Evolutionary conservation across 2,329 filamentous ascomycete genomes (phyloP).

Genomic region (Exophiala phaeomuriformis): DNA sequence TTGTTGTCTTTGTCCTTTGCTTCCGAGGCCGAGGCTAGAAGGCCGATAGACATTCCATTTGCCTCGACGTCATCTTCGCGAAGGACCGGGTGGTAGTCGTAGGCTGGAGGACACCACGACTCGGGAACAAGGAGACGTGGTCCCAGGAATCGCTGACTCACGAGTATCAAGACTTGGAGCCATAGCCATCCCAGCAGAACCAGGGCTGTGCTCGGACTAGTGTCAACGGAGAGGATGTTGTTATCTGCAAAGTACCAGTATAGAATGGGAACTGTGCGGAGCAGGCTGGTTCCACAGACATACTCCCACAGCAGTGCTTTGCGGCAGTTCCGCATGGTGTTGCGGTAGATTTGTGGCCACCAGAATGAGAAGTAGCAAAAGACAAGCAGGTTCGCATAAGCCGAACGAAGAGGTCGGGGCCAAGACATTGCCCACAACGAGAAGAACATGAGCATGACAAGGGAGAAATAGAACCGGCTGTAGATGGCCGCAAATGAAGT

Average conservation of each 20-base stretch:
- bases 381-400: slow-evolving; percentile 56
- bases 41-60: slow-evolving; percentile 67
- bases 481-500: slow-evolving; percentile 53
- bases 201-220: slow-evolving; percentile 59
- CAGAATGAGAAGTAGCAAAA: slow-evolving; percentile 83
- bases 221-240: slow-evolving; percentile 73
- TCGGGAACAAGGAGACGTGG: slow-evolving; percentile 77
- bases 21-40: slow-evolving; percentile 45
- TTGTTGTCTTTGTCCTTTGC: slow-evolving; percentile 35
- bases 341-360: slow-evolving; percentile 86
- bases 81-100: slow-evolving; percentile 91
- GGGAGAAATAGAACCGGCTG: slow-evolving; percentile 54
- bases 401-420: slow-evolving; percentile 45
- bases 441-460: slow-evolving; percentile 52
- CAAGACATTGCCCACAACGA: slow-evolving; percentile 54
- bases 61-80: slow-evolving; percentile 68
- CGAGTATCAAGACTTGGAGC: slow-evolving; percentile 73
- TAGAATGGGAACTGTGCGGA: slow-evolving; percentile 70
- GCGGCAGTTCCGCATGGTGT: slow-evolving; percentile 82
- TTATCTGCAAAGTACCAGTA: slow-evolving; percentile 75
- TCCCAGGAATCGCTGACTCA: slow-evolving; percentile 74
- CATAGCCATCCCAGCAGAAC: slow-evolving; percentile 71
- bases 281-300: slow-evolving; percentile 70
- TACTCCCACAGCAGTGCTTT: slow-evolving; percentile 89
- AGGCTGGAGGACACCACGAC: slow-evolving; percentile 57